Conservation (phyloP, 1,284 basidiomycete species). For the Ustilago cynodontis region DNA sequence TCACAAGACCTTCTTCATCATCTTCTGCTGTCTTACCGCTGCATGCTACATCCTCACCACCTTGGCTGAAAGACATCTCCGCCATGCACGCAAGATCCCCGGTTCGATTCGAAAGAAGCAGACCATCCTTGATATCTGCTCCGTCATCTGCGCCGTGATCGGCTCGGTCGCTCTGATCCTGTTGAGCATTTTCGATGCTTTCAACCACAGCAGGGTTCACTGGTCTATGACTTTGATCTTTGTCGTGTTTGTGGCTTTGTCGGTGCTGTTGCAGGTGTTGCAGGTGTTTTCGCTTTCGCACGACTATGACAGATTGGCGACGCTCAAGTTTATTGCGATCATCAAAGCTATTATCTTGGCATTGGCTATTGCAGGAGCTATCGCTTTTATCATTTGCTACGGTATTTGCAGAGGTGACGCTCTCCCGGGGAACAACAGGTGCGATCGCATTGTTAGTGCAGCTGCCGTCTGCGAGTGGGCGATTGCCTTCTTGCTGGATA, state of each 20-base stretch:
- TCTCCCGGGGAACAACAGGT: conserved; percentile 58
- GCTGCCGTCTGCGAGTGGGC: conserved; percentile 70
- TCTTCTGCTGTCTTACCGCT: conserved; percentile 54
- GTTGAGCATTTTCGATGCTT: conserved; percentile 71
- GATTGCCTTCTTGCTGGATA: conserved; percentile 70
- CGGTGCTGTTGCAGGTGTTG: conserved; percentile 72
- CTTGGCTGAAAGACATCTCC: conserved; percentile 72
- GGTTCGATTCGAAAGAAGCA: conserved; percentile 71
- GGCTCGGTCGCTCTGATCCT: conserved; percentile 72
- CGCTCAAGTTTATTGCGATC: conserved; percentile 71
- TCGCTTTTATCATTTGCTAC: conserved; percentile 72
- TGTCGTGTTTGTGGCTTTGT: conserved; percentile 72
- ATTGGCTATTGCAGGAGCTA: conserved; percentile 71
- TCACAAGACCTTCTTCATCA: conserved; percentile 66
- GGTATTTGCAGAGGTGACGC: conserved; percentile 58
- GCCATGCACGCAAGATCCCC: conserved; percentile 73
- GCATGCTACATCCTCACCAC: conserved; percentile 70
- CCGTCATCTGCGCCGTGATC: conserved; percentile 71
- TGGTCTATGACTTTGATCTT: conserved; percentile 73
- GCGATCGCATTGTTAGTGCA: conserved; percentile 71
- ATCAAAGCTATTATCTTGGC: conserved; percentile 72
- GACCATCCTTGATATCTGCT: conserved; percentile 70
- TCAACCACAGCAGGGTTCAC: conserved; percentile 71
- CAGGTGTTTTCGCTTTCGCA: conserved; percentile 71
- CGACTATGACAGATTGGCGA: conserved; percentile 71